Evolutionary conservation across 176 grass and related monocot species (phyloP), one percentile per base, ranked within the genome.

Genomic region (Ampelocalamus luodianensis): DNA sequence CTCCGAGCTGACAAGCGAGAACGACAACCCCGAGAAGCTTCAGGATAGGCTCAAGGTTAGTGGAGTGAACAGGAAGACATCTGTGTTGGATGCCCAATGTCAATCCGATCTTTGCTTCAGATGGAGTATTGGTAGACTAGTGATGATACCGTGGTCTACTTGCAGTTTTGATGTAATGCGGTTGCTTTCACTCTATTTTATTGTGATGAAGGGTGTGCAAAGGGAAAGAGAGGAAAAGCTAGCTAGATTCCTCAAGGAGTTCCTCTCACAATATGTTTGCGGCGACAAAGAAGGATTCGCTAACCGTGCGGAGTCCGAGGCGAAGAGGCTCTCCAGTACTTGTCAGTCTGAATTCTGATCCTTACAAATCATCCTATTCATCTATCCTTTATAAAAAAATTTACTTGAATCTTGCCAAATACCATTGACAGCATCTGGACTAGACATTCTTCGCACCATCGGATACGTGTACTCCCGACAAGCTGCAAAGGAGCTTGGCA

Each of bases 401-500:
- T 68, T 36, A 42, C 77, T 24, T 29, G 72, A 68, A 53, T 79
- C 11, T 42, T 26, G 20, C 68, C n/a, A 83, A 89, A 68, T 90
- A 8, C 48, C 45, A 80, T 77, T 74, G 4, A 65, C 88, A 96
- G 93, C 93, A 79, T 96, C 90, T 72, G 91, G 93, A 46, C 74
- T 94, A 68, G 88, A 96, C 74, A 92, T 99, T 76, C 90, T 96
- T 76, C 85, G 94, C 55, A 99, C 96, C 58, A 94, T 99, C 29
- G 96, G 96, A 26, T 99, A 94, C 15, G 78, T 99, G 18, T 99
- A 99, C 87, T 90, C 90, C 54, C 83, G 93, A 49, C 96, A 99
- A 80, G 93, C 93, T 63, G 91, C 96, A 43, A 99, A 99, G 86
- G 93, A 99, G 83, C 91, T 96, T 34, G 96, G 96, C 48, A 99